phyloP scores from a whole-genome alignment of 2,329 filamentous ascomycete species.

The Hymenoscyphus linearis region DNA sequence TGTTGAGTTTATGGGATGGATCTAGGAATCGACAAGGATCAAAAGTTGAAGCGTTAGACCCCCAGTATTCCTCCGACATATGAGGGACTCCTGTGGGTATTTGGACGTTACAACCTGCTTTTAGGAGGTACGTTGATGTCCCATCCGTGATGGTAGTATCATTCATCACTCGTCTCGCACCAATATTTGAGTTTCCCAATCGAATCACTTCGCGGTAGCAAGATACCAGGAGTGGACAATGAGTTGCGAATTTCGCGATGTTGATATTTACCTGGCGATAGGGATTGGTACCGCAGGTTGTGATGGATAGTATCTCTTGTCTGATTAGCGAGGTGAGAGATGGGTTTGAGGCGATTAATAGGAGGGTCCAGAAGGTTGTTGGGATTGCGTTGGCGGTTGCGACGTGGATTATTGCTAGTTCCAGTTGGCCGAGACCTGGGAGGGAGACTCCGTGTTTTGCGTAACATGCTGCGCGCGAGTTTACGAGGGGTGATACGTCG shows the following conservation, averaged over 20 bases:
- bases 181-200: conserved; percentile 34
- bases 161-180: conserved; percentile 36
- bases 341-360: conserved; percentile 29
- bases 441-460: conserved; percentile 26
- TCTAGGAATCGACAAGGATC: conserved; percentile 38
- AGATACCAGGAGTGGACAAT: conserved; percentile 39
- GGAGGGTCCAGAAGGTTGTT: conserved; percentile 35
- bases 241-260: conserved; percentile 33
- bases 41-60: conserved; percentile 36
- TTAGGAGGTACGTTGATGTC: conserved; percentile 37
- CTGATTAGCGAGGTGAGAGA: conserved; percentile 27
- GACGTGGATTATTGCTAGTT: conserved; percentile 30
- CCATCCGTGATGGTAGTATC: conserved; percentile 36
- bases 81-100: conserved; percentile 40
- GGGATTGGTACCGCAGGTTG: conserved; percentile 7
- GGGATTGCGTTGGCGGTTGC: conserved; percentile 35
- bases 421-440: conserved; percentile 29
- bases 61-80: conserved; percentile 37
- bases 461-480: conserved; percentile 24
- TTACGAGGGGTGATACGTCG: conserved; percentile 22
- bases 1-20: conserved; percentile 11
- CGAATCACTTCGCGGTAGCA: conserved; percentile 42
- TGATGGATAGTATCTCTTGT: conserved; percentile 28
- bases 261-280: conserved; percentile 31
- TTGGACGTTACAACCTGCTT: conserved; percentile 38